phyloP scores from a whole-genome alignment of 1,284 basidiomycete genomes.

The Pseudozyma hubeiensis region DNA sequence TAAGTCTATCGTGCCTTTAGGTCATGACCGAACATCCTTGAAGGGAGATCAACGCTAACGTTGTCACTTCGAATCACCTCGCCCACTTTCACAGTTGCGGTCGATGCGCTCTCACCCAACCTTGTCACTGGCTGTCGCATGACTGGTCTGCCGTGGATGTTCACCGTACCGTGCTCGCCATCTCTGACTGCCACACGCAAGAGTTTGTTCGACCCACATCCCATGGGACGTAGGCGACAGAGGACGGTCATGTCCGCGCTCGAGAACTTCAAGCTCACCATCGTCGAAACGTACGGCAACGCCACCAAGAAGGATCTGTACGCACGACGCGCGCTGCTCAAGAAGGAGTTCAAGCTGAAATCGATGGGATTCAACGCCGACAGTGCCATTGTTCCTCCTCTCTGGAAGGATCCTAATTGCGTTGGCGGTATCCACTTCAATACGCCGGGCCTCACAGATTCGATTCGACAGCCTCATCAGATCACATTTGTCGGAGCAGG shows the following conservation, averaged over 20 bases:
- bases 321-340: slow-evolving; percentile 24
- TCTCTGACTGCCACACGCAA: slow-evolving; percentile 34
- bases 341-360: slow-evolving; percentile 30
- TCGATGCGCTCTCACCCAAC: slow-evolving; percentile 55
- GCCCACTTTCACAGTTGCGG: slow-evolving; percentile 24
- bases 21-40: neutral
- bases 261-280: slow-evolving; percentile 39
- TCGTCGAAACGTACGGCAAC: slow-evolving; percentile 30
- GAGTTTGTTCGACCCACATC: slow-evolving; percentile 42
- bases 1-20: slow-evolving; percentile 5
- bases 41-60: neutral
- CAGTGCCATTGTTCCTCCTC: slow-evolving; percentile 34
- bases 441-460: slow-evolving; percentile 29
- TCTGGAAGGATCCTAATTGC: slow-evolving; percentile 43
- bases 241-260: slow-evolving; percentile 19
- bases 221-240: slow-evolving; percentile 44
- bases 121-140: slow-evolving; percentile 56
- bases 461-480: slow-evolving; percentile 31
- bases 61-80: neutral
- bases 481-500: slow-evolving; percentile 37
- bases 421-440: slow-evolving; percentile 46
- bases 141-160: slow-evolving; percentile 49
- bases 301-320: slow-evolving; percentile 34
- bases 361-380: slow-evolving; percentile 44
- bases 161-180: slow-evolving; percentile 51